Evolutionary conservation across 208 protist species (phyloP), one percentile per base, ranked within the genome.

Genomic region (Acanthamoeba sp.): DNA sequence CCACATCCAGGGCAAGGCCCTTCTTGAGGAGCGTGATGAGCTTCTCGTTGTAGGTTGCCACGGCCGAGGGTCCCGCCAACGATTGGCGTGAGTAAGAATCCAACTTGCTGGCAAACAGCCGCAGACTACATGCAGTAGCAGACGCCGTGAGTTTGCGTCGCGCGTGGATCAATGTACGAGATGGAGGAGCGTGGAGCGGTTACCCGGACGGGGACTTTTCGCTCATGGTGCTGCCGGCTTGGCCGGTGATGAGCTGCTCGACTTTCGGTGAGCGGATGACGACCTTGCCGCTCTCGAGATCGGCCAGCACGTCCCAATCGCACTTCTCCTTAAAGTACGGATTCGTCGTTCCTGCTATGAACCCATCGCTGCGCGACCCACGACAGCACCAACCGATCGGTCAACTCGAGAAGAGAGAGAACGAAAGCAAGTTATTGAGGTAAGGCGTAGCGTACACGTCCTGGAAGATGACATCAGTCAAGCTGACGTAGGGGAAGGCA

Each of bases 311-410:
- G 29, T 94, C 90, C 90, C 90, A 94, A 14, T 84, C 69, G 57
- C 90, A 94, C 42, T 94, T 78, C 73, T 94, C 90, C 48, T 84
- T 78, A 34, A 94, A 94, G 73, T 71, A 94, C 12, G 90, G 90
- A 22, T 94, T 94, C 24, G 90, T 94, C 16, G 90, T 94, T 2
- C 90, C 90, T 38, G 73, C 90, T n/a, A 94, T 94, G 71, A 85
- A 94, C 20, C 90, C 73, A 14, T 94, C 71, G 24, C 90, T 94
- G 71, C 29, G 6, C 16, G 55, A 7, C 69, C 4, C 84, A 55
- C n/a, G 76, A 24, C 18, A 85, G 27, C 76, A 55, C n/a, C n/a
- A n/a, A n/a, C n/a, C n/a, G n/a, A n/a, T n/a, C n/a, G n/a, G n/a
- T n/a, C n/a, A n/a, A n/a, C n/a, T 59, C 32, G 2, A 38, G 36